phyloP scores from a whole-genome alignment of 2,329 filamentous ascomycete genomes.

The Cladosporium colombiae region DNA sequence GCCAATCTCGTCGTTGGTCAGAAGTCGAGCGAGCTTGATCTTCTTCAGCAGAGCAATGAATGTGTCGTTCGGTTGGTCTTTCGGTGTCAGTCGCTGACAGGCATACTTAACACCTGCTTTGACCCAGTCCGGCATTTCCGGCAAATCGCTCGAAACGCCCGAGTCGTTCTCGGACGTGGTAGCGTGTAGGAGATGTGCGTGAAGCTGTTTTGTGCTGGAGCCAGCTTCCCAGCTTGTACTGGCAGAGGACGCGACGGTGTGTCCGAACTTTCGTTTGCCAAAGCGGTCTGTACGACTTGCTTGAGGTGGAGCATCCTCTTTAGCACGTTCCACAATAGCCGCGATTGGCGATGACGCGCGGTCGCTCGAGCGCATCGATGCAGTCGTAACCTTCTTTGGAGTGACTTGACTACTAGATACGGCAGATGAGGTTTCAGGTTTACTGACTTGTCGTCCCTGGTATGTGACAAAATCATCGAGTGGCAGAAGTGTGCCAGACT shows the following conservation, averaged over 20 bases:
- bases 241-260: slow-evolving; percentile 23
- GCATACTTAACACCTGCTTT: slow-evolving; percentile 67
- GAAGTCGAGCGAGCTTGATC: slow-evolving; percentile 69
- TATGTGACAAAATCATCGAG: slow-evolving; percentile 55
- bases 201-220: slow-evolving; percentile 32
- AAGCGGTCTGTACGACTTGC: slow-evolving; percentile 26
- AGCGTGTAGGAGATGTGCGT: slow-evolving; percentile 59
- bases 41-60: slow-evolving; percentile 76
- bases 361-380: not conserved
- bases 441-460: slow-evolving; percentile 42
- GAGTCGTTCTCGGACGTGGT: slow-evolving; percentile 77
- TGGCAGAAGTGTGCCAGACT: slow-evolving; percentile 46
- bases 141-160: slow-evolving; percentile 54
- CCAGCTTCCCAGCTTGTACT: slow-evolving; percentile 34
- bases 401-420: not conserved
- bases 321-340: slow-evolving; percentile 54
- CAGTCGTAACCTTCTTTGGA: not conserved
- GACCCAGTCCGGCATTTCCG: slow-evolving; percentile 70
- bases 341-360: not conserved
- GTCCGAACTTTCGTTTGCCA: slow-evolving; percentile 31
- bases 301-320: slow-evolving; percentile 39
- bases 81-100: slow-evolving; percentile 75
- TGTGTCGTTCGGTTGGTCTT: slow-evolving; percentile 67
- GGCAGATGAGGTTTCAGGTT: not conserved
- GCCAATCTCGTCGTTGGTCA: slow-evolving; percentile 75